These are phyloP conservation scores for Arthrobotrys entomopaga DNA, from an alignment of 2,329 filamentous ascomycete genomes.

Conservation along the genomic window DNA sequence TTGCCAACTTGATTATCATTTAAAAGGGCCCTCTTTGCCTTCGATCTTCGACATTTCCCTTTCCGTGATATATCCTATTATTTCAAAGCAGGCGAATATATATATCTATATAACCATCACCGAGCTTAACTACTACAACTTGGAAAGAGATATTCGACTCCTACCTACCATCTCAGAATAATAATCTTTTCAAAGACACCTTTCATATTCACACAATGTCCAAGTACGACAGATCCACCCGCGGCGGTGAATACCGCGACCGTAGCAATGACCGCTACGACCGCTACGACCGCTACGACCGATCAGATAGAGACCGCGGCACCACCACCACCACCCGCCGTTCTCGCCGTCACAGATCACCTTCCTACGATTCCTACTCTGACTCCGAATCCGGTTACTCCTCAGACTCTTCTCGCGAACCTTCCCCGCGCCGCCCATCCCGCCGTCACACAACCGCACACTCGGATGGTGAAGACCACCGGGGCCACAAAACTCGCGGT, in stretches of 20 bases:
- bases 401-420: constrained; percentile 22
- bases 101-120: neutral
- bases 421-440: constrained; percentile 42
- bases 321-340: constrained; percentile 19
- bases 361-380: constrained; percentile 49
- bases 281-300: constrained; percentile 13
- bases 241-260: constrained; percentile 38
- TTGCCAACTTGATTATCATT: constrained; percentile 20
- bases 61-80: constrained; percentile 19
- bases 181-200: constrained; percentile 1
- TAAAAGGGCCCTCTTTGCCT: constrained; percentile 38
- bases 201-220: constrained; percentile 28
- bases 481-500: constrained; percentile 16
- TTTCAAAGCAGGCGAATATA: constrained; percentile 12
- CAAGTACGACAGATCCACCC: constrained; percentile 42
- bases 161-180: neutral
- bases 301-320: constrained; percentile 34
- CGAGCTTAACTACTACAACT: constrained; percentile 5
- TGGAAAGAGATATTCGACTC: neutral
- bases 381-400: constrained; percentile 14
- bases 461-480: constrained; percentile 36
- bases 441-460: constrained; percentile 45
- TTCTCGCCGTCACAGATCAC: constrained; percentile 45
- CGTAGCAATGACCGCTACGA: constrained; percentile 35
- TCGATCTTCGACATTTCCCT: constrained; percentile 1